phyloP scores from a whole-genome alignment of 306 rosid genomes.

The Vigna reflexopilosa region DNA sequence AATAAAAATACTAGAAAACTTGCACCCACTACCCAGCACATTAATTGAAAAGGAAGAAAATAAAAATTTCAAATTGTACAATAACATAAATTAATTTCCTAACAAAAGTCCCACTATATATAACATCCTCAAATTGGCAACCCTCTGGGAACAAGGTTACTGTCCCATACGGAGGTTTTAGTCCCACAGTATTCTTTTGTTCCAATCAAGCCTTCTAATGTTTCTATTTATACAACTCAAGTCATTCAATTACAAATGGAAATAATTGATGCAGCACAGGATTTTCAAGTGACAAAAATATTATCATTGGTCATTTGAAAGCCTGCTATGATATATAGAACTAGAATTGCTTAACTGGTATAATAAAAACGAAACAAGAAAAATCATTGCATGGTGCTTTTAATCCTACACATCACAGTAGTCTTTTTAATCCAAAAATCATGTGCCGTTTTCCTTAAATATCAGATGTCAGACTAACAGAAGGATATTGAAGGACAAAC shows the following conservation, averaged over 20 bases:
- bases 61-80: neutral
- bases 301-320: neutral
- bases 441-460: neutral
- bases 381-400: neutral
- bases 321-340: neutral
- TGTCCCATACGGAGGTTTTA: neutral
- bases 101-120: neutral
- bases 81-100: neutral
- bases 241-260: neutral
- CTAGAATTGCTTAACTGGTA: neutral
- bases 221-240: neutral
- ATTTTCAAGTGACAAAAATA: neutral
- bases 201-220: neutral
- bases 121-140: slow-evolving; percentile 14
- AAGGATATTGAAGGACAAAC: neutral
- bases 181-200: neutral
- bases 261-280: neutral
- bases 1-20: neutral
- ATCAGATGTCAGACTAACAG: neutral
- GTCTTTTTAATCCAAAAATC: neutral
- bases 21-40: neutral
- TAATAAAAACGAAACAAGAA: neutral
- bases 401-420: neutral
- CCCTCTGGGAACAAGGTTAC: slow-evolving; percentile 4
- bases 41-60: slow-evolving; percentile 1